Conservation (phyloP, 2,329 filamentous ascomycete genomes). For the Coniochaeta pulveracea region DNA sequence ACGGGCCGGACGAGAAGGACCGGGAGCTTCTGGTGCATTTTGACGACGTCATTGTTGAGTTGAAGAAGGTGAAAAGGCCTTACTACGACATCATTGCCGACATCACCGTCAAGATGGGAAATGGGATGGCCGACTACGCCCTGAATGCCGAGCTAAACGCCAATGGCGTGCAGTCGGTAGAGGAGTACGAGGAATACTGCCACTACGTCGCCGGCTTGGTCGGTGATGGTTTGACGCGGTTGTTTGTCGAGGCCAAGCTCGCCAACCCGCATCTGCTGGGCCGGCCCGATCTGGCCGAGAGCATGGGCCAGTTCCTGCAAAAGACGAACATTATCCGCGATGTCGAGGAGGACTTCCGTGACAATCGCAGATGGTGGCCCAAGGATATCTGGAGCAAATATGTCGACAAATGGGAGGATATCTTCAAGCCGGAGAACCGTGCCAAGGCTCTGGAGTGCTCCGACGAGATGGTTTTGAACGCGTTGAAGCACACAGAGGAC, state of each 20-base stretch:
- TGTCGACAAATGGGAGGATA: constrained; percentile 77
- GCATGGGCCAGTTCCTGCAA: constrained; percentile 95
- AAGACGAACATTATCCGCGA: constrained; percentile 99
- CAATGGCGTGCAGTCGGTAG: constrained; percentile 69
- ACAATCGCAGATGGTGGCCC: constrained; percentile 87
- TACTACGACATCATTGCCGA: constrained; percentile 86
- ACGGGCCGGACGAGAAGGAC: constrained; percentile 88
- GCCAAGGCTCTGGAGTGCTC: constrained; percentile 72
- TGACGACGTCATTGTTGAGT: constrained; percentile 73
- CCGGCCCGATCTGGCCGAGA: constrained; percentile 72
- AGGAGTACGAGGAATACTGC: constrained; percentile 94
- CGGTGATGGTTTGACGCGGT: constrained; percentile 78
- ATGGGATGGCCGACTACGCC: constrained; percentile 96
- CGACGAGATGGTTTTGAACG: constrained; percentile 90
- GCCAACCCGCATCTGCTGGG: constrained; percentile 78
- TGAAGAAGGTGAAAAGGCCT: constrained; percentile 73
- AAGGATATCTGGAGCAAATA: constrained; percentile 96
- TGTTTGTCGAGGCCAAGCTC: constrained; percentile 80
- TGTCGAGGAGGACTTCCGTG: constrained; percentile 77
- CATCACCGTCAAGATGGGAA: constrained; percentile 89
- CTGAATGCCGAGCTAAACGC: constrained; percentile 71
- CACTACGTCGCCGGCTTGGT: constrained; percentile 99
- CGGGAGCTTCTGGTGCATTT: constrained; percentile 87
- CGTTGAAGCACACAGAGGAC: constrained; percentile 76
- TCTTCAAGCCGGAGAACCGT: constrained; percentile 73